These are phyloP conservation scores for Phialocephala subalpina DNA, from an alignment of 2,329 filamentous ascomycete genomes.

Conservation along the genomic window DNA sequence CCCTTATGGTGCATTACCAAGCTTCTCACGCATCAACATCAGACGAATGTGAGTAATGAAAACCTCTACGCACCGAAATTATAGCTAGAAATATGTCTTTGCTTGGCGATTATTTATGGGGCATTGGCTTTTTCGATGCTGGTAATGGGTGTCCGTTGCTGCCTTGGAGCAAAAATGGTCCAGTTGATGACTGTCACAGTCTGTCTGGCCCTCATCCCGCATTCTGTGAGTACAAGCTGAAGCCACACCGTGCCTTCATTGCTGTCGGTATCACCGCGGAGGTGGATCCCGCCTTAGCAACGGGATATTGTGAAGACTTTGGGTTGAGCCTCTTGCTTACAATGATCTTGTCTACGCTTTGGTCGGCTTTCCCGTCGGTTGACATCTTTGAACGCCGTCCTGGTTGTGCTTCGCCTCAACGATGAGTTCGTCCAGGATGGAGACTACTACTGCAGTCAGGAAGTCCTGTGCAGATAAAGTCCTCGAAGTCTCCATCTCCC, in stretches of 20 bases:
- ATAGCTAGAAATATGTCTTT: too few relatives aligned
- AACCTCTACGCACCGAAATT: too few relatives aligned
- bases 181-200: background rate
- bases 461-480: background rate
- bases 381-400: background rate
- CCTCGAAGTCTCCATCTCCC: background rate
- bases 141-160: too few relatives aligned
- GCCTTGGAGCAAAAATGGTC: background rate
- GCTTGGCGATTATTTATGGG: too few relatives aligned
- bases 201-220: background rate
- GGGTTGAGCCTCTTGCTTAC: background rate
- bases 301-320: background rate
- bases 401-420: background rate
- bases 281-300: background rate
- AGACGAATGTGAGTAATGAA: too few relatives aligned
- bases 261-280: background rate
- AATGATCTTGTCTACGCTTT: background rate
- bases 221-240: background rate
- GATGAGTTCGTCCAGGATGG: background rate
- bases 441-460: background rate
- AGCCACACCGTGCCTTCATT: background rate
- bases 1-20: too few relatives aligned
- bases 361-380: background rate
- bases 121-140: too few relatives aligned
- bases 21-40: too few relatives aligned